Evolutionary conservation across 345 rosid species (phyloP), one percentile per base, ranked within the genome.

Genomic region (Rubroshorea leprosula): DNA sequence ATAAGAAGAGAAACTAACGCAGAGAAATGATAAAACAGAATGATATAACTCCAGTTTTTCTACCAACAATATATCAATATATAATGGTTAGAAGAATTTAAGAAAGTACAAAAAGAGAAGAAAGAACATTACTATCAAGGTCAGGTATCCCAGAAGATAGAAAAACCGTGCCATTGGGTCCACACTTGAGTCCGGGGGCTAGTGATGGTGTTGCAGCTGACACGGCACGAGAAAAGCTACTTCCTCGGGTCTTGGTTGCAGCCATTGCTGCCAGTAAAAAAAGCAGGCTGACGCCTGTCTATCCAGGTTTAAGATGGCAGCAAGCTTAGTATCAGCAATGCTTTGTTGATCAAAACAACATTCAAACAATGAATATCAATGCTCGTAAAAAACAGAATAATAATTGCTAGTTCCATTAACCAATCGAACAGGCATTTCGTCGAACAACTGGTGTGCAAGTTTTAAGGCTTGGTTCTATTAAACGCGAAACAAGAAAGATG

Each of bases 171-270:
- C 86, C 94, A 62, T 85, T 89, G 47, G 99, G 94, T 60, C 97
- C 96, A 23, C 73, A 67, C 69, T 87, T 89, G 68, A 89, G 68
- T 59, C 96, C 97, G 21, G 92, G 92, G 48, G 56, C 49, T 51
- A 68, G 83, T 49, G 79, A 47, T 0, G 84, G 48, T 31, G 81
- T 54, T 24, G 64, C 73, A 48, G 76, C 57, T 0, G 79, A 55
- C 41, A 78, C 5, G 72, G 81, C 86, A 58, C 95, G 88, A 25
- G 99, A 80, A 74, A 93, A 93, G 76, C 97, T 87, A 72, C 89
- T 79, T 39, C 66, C 59, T 51, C 96, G 87, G 27, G 78, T 70
- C 80, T 68, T 89, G 7, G 76, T 61, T 38, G 79, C 69, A 49
- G 97, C 84, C 99, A 86, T 86, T 52, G 66, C 64, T 22, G 52